Base-by-base conservation (phyloP, 129 eudicot species). In the Lonicera japonica region DNA sequence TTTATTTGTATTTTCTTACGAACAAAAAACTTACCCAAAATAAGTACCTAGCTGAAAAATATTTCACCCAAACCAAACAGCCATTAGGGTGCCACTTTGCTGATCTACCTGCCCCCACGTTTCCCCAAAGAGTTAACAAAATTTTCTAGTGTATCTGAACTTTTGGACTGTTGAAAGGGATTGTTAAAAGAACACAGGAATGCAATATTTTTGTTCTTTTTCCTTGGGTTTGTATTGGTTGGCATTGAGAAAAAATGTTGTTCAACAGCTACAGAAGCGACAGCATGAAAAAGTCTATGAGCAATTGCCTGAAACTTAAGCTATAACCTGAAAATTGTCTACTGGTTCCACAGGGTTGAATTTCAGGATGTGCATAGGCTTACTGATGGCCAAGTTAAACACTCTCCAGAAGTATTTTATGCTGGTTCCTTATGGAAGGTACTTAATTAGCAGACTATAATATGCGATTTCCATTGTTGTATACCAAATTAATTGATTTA, bases 361-460 rank as follows among this genome's bases (percentile, higher is more conserved):
- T 88, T 94, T 73, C 87, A 79, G 65, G 96, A 88, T 66, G 95
- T 94, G 68, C 92, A 80, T 68, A 78, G 92, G 83, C 96, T 94
- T 15, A 82, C 63, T 59, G 99, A 94, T 83, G 99, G 99, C 58
- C 99, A 94, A 81, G 99, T 94, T 62, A 94, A 88, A 64, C 96
- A 94, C 83, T 88, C 99, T 69, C 89, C 92, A 17, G 99, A 94
- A 79, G 87, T 79, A 55, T 94, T 88, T 66, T 94, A 94, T 85
- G 99, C 90, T 45, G 96, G 99, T 76, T 94, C 99, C 53, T 70
- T 88, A 63, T 94, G 99, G 99, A 94, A 88, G 95, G 99, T 88
- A 70, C 71, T 59, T 54, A 19, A 46, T 56, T 58, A 41, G 56
- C 47, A 55, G 65, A 41, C 21, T 36, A 18, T 63, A 40, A 52